Base-by-base conservation (phyloP, 2,329 filamentous ascomycete species). In the Myriosclerotinia duriaeana region DNA sequence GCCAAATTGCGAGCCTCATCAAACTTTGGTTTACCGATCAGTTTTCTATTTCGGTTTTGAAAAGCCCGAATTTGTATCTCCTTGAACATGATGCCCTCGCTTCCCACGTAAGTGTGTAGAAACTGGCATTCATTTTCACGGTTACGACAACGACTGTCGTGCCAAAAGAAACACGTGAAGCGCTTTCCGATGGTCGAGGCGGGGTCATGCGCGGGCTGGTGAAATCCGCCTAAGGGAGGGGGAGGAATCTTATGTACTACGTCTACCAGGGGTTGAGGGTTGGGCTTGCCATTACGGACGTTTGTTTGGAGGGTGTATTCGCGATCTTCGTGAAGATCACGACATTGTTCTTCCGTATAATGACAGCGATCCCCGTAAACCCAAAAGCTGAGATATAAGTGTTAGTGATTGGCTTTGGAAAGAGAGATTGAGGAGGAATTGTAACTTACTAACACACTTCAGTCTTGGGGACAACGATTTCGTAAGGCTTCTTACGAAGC, bases 261-360 rank as follows among this genome's bases (percentile, higher is more conserved):
- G 62, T 66, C 36, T 46, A 5, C 61, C 67, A 61, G 42, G 59
- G 67, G 22, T 1, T 36, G 50, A 2, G 46, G 73, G 2, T 71
- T 70, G 3, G 71, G 69, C 58, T 72, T 72, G 17, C 71, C 71
- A n/a, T 62, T 66, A 40, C 68, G 70, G 6, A 72, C 44, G 48
- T 74, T 71, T n/a, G 61, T 53, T 14, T 54, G 50, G 2, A 62
- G 17, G 46, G 63, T 61, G 65, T 48, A 15, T 9, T 62, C 58
- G 22, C 56, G 56, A 8, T 63, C 44, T n/a, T 63, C 67, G 54
- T 74, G 72, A 3, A 74, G 65, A 52, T 74, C 67, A 2, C 71
- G 68, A 54, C 73, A 75, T 68, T 74, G 71, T 59, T 71, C 71
- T 22, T 69, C 70, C 0, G 65, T 70, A 66, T 72, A 75, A n/a